Base-by-base conservation (phyloP, 192 early-diverging fungal genomes). In the Backusella circina region DNA sequence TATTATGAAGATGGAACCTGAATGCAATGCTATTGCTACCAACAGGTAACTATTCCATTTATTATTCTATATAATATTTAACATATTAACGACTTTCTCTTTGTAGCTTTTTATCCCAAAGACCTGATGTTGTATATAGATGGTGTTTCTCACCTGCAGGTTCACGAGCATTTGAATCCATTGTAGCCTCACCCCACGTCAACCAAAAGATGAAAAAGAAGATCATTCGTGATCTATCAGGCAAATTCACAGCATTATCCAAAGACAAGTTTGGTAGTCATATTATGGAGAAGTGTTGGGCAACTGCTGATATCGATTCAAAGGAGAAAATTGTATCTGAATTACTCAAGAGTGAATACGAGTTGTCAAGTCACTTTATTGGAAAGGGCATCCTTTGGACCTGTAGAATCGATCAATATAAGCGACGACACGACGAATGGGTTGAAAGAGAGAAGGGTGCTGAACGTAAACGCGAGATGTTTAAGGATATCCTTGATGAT, bases 281-380 rank as follows among this genome's bases (percentile, higher is more conserved):
- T 75, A 83, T 95, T 8, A 91, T 96, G 12, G 95, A 96, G 69
- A 89, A 90, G 66, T 90, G 88, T 73, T 96, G 92, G 92, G 75
- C 80, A 31, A 86, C 86, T 9, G 88, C 91, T 3, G 93, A 95
- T 68, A 87, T 95, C 5, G 86, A 89, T 30, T 81, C 88, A 70
- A 93, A 93, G 82, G 81, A 79, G 74, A 39, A 33, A n/a, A 95
- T 96, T 74, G 90, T 93, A 1, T 73, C 84, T 28, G 91, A 95
- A 71, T 79, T 96, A 15, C 61, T 88, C n/a, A 76, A 84, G 38
- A 75, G 83, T 32, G 84, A 91, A 72, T 80, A 83, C 8, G 81
- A 75, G 38, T 75, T 95, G 26, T 82, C 86, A 65, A 79, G 88
- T 28, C 90, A 87, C 74, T 87, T 86, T 74, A 87, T 91, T 75